These are phyloP conservation scores for Neurospora sp. DNA, from an alignment of 2,329 filamentous ascomycete species.

Conservation along the genomic window DNA sequence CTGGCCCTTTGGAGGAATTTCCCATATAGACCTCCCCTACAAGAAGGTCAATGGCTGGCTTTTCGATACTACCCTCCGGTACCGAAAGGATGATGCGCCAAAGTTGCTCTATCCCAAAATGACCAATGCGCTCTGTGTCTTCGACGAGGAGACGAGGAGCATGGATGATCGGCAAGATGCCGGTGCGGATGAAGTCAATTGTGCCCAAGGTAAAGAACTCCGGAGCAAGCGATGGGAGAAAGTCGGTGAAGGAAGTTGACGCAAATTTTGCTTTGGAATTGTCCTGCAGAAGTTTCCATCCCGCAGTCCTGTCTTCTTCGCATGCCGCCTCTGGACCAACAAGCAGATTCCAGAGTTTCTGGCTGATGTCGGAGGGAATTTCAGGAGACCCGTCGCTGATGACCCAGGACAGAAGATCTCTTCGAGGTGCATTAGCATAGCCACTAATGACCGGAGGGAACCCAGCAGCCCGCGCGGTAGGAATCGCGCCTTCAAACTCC, in stretches of 20 bases:
- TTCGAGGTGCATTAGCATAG: constrained; percentile 40
- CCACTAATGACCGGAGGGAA: constrained; percentile 37
- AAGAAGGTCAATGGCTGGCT: constrained; percentile 57
- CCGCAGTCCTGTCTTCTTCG: constrained; percentile 49
- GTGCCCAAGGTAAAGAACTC: constrained; percentile 50
- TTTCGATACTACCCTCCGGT: constrained; percentile 54
- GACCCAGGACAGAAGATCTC: constrained; percentile 51
- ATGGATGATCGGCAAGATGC: constrained; percentile 37
- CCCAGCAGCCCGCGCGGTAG: constrained; percentile 29
- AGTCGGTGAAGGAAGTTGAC: constrained; percentile 40
- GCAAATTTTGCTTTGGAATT: constrained; percentile 40
- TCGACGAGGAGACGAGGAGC: constrained; percentile 36
- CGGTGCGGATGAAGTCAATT: constrained; percentile 51
- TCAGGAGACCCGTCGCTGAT: constrained; percentile 45
- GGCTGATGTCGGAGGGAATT: constrained; percentile 51
- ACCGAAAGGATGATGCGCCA: constrained; percentile 73
- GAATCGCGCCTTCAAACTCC: constrained; percentile 50
- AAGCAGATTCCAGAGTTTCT: constrained; percentile 60
- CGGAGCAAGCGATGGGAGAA: constrained; percentile 47
- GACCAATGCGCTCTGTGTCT: constrained; percentile 40
- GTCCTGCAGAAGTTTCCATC: constrained; percentile 57
- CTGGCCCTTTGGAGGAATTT: constrained; percentile 38
- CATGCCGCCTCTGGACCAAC: constrained; percentile 55
- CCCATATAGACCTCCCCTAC: constrained; percentile 62
- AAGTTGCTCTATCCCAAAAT: constrained; percentile 56